Evolutionary conservation across 2,329 filamentous ascomycete species (phyloP), one percentile per base, ranked within the genome.

Genomic region (Arthrobotrys conoides): DNA sequence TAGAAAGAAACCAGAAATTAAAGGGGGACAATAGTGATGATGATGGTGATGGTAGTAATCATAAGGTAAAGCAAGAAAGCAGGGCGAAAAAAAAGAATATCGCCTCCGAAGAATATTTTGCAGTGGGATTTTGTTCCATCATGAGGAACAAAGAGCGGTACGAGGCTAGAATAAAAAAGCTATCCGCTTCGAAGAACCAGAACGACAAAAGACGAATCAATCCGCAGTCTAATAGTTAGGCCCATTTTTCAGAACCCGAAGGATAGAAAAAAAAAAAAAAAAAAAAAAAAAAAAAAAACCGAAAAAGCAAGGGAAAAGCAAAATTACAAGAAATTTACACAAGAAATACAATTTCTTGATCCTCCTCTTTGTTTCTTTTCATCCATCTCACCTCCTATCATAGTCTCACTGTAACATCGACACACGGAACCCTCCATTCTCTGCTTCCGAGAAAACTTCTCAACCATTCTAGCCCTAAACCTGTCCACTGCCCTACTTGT

Each of bases 371-470:
- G 27, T 30, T 6, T 30, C 27, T 6, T 3, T 30, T 30, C 27
- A 6, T 22, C 30, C 57, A 9, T 16, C 33, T 53, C 57, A 3
- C 16, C 18, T 24, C 18, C 41, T 36, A 24, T 68, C 51, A 96
- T 80, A 97, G 86, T 80, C 93, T 88, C 67, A 98, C 90, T 82
- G 94, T 91, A 33, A 98, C 89, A 84, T 97, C 94, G 85, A 99
- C 88, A 84, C 94, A 97, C 72, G 95, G 93, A 80, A 99, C 89
- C 82, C 92, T 89, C 93, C 95, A 97, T 84, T 97, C 94, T 82
- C 92, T 90, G 84, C 90, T 90, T 3, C 94, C 94, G 64, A 97
- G 85, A 64, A 97, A 85, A 82, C 90, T 94, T 81, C 94, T 89
- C 76, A 97, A 85, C 94, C 94, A 97, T 84, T 96, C 94, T 71